These are phyloP conservation scores for Paratinospora sagittata DNA, from an alignment of 164 flowering plant species.

Conservation along the genomic window DNA sequence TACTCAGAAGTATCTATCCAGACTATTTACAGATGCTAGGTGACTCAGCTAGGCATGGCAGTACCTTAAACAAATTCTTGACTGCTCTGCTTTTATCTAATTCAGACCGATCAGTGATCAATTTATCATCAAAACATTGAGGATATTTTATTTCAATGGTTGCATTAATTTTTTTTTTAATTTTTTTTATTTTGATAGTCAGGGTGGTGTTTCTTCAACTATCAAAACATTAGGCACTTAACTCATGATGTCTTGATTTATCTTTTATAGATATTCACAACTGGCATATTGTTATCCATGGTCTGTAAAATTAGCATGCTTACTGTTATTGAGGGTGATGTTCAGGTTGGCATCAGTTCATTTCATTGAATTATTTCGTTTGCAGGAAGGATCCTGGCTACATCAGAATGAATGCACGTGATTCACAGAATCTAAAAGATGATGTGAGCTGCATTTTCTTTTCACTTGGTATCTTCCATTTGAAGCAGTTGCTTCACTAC, in stretches of 20 bases:
- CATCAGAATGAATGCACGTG: constrained; percentile 63
- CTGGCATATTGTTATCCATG: background rate
- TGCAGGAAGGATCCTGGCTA: constrained; percentile 92
- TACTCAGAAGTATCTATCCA: too few relatives aligned
- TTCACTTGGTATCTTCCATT: background rate
- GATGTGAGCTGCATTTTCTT: constrained; percentile 49
- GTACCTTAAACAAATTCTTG: too few relatives aligned
- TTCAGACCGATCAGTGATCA: too few relatives aligned
- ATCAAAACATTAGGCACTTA: background rate
- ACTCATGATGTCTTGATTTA: background rate
- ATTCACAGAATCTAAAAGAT: constrained; percentile 68
- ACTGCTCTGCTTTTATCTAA: too few relatives aligned
- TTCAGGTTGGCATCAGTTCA: background rate
- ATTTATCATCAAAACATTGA: too few relatives aligned
- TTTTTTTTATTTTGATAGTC: too few relatives aligned
- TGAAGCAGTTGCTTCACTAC: background rate
- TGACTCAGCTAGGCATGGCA: too few relatives aligned
- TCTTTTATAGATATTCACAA: background rate
- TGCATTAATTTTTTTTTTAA: background rate
- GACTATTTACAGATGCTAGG: too few relatives aligned
- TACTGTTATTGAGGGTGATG: background rate
- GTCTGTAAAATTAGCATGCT: background rate
- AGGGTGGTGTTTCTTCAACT: background rate
- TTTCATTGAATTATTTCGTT: constrained; percentile 18
- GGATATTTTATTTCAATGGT: background rate